Percentiles rank a stretch among this genome's conserved stretches.
phyloP scores from a whole-genome alignment of 768 basidiomycete genomes.

The Paxillus involutus region DNA sequence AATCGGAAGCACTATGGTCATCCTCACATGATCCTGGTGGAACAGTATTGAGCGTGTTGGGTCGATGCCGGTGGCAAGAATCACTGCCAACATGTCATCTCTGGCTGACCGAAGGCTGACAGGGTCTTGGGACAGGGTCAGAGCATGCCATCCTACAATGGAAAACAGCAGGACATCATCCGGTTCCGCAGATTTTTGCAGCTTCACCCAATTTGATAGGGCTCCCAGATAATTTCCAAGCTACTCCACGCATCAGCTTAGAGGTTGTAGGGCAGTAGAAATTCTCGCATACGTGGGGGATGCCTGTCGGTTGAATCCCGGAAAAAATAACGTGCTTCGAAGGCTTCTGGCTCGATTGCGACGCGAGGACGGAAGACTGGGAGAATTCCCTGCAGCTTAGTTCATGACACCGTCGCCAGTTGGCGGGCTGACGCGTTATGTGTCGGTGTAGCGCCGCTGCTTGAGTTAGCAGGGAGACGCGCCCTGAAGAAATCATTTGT shows the following conservation, averaged over 20 bases:
- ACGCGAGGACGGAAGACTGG: not conserved
- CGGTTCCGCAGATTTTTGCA: constrained; percentile 61
- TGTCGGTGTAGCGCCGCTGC: constrained; percentile 4
- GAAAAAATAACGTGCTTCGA: constrained; percentile 64
- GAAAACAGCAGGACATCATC: constrained; percentile 76
- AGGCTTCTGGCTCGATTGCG: constrained; percentile 7
- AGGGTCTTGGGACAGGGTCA: constrained; percentile 90
- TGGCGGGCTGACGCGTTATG: not conserved
- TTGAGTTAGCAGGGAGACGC: constrained; percentile 2
- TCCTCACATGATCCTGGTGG: constrained; percentile 83
- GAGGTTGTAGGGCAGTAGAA: not conserved
- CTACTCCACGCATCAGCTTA: constrained; percentile 38
- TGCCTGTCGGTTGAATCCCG: constrained; percentile 92
- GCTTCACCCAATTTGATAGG: constrained; percentile 81
- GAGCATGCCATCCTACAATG: constrained; percentile 92
- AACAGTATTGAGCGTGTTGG: constrained; percentile 74
- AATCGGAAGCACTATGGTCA: not conserved
- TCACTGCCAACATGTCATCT: constrained; percentile 74
- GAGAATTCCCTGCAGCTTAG: constrained; percentile 1
- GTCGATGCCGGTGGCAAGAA: constrained; percentile 86
- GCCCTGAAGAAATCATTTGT: constrained; percentile 15
- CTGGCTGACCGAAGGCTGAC: constrained; percentile 57
- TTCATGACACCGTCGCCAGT: not conserved
- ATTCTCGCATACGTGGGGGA: constrained; percentile 68
- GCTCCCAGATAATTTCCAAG: constrained; percentile 95